Conservation (phyloP, 148 eudicot genomes). For the Chenopodium album region DNA sequence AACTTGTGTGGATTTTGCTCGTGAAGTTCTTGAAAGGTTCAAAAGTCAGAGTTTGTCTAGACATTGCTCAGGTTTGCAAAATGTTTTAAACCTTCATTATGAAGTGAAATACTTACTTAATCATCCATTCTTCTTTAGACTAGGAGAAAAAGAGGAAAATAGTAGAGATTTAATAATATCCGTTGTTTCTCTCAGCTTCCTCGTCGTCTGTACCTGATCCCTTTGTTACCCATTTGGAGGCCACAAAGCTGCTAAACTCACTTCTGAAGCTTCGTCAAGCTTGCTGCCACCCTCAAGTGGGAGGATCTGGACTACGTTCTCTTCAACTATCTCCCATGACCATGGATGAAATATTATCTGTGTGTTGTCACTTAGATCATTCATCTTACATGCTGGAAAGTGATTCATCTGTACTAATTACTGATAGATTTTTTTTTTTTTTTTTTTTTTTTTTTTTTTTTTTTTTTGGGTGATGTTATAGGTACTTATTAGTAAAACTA, state of each 20-base stretch:
- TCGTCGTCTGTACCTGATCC: conserved; percentile 45
- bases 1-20: conserved; percentile 75
- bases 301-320: conserved; percentile 88
- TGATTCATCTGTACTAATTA: neutral
- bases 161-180: neutral
- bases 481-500: conserved; percentile 93
- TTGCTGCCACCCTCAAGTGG: conserved; percentile 99
- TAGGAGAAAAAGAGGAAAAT: neutral
- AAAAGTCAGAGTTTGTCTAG: conserved; percentile 43
- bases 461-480: conserved; percentile 22
- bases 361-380: conserved; percentile 27
- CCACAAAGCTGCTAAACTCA: conserved; percentile 82
- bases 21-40: conserved; percentile 65
- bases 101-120: neutral
- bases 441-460: neutral
- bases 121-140: neutral
- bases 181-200: conserved; percentile 43
- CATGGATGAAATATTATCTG: conserved; percentile 92
- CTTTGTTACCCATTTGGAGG: conserved; percentile 69
- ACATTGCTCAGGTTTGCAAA: conserved; percentile 52
- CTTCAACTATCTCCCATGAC: conserved; percentile 93
- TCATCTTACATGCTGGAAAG: conserved; percentile 4
- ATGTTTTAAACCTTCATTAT: neutral
- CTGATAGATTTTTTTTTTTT: neutral
- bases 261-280: conserved; percentile 98